A percentile compares a stretch with the other conserved stretches of the same genome.
Evolutionary conservation across 2,329 filamentous ascomycete genomes (phyloP).

Genomic region (Curvularia hawaiiensis): DNA sequence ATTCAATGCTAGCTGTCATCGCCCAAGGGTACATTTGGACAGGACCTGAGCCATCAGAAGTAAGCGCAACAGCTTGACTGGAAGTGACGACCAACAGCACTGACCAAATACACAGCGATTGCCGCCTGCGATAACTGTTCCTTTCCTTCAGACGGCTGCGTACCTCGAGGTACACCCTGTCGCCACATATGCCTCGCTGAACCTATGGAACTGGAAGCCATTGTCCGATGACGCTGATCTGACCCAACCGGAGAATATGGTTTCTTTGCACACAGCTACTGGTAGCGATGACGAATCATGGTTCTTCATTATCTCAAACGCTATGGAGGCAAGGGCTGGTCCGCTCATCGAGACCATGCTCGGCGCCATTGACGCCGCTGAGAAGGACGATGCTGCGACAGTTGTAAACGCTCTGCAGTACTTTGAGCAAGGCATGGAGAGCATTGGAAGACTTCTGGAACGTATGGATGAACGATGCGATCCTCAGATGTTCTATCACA

Average conservation of each 20-base stretch:
- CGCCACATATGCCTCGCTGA: slow-evolving; percentile 43
- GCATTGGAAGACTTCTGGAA: slow-evolving; percentile 50
- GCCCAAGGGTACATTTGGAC: slow-evolving; percentile 84
- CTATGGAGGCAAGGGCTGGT: slow-evolving; percentile 58
- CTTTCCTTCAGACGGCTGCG: slow-evolving; percentile 35
- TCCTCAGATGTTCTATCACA: slow-evolving; percentile 58
- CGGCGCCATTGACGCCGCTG: slow-evolving; percentile 53
- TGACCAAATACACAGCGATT: slow-evolving; percentile 30
- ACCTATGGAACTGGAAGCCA: slow-evolving; percentile 44
- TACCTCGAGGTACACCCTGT: slow-evolving; percentile 43
- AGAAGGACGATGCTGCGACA: slow-evolving; percentile 42
- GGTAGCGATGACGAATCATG: slow-evolving; percentile 45
- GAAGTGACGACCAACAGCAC: neutral
- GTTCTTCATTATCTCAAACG: slow-evolving; percentile 59
- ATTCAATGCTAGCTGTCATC: slow-evolving; percentile 72
- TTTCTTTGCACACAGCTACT: slow-evolving; percentile 38
- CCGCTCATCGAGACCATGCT: slow-evolving; percentile 54
- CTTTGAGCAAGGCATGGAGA: slow-evolving; percentile 50
- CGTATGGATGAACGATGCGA: slow-evolving; percentile 59
- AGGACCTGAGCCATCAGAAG: slow-evolving; percentile 70
- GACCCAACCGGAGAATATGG: slow-evolving; percentile 37
- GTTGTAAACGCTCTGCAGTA: slow-evolving; percentile 49
- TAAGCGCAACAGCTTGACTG: slow-evolving; percentile 40
- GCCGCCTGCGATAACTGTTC: slow-evolving; percentile 38
- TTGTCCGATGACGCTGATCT: slow-evolving; percentile 27